A percentile compares a stretch with the other conserved stretches of the same genome.
Conservation (phyloP, 1,139 yeast species). For the Eremothecium coryli region DNA sequence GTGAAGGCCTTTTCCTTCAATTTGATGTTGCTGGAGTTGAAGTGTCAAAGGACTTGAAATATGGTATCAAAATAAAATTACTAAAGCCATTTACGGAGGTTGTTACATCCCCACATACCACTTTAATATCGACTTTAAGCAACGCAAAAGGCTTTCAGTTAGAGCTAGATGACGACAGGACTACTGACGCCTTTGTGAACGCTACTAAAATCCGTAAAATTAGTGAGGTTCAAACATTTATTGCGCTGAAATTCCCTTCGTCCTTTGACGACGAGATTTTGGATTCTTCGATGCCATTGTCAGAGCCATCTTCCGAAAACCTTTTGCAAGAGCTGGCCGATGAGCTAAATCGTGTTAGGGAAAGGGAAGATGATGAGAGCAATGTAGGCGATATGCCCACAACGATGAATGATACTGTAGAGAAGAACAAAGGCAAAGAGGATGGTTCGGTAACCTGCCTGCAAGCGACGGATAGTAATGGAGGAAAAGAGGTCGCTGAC, state of each 20-base stretch:
- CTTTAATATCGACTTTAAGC: conserved; percentile 8
- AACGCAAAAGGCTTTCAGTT: conserved; percentile 14
- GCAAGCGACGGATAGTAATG: conserved; percentile 8
- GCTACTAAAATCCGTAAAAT: conserved; percentile 15
- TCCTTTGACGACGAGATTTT: conserved; percentile 9
- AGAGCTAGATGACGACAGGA: conserved; percentile 7
- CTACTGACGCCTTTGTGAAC: conserved; percentile 9
- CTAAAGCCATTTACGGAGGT: conserved; percentile 3
- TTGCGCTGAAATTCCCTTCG: conserved; percentile 13
- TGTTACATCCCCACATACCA: conserved; percentile 7
- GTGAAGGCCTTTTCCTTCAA: conserved; percentile 13
- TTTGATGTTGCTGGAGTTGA: conserved; percentile 13
- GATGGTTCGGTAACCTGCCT: background rate
- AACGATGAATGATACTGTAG: conserved; percentile 7
- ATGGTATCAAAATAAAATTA: conserved; percentile 12
- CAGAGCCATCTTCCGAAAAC: conserved; percentile 1
- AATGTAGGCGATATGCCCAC: conserved; percentile 16
- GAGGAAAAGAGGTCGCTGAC: conserved; percentile 1
- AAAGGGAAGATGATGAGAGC: background rate
- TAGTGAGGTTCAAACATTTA: conserved; percentile 20
- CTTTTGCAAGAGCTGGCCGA: background rate
- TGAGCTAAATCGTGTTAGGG: background rate
- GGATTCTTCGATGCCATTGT: conserved; percentile 8
- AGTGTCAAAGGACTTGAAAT: conserved; percentile 11
- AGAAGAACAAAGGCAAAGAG: background rate